Conservation (phyloP, 352 stramenopile species). For the Proteromonas lacertae region DNA sequence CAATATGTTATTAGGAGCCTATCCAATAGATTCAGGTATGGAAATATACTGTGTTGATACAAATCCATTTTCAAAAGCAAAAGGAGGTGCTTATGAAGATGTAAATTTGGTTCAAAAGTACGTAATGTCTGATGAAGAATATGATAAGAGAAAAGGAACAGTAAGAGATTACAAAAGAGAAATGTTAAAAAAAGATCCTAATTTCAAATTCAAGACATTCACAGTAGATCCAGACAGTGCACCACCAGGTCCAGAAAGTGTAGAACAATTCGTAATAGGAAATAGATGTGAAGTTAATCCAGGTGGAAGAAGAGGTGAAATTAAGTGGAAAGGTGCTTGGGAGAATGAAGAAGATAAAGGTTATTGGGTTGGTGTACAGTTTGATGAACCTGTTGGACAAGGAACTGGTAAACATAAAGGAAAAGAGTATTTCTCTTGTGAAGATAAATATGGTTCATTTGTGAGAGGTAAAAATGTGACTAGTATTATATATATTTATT, state of each 20-base stretch:
- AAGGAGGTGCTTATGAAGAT: slow-evolving; percentile 71
- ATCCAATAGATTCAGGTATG: slow-evolving; percentile 29
- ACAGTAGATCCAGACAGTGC: slow-evolving; percentile 4
- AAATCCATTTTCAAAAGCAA: slow-evolving; percentile 74
- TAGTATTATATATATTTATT: too few relatives aligned
- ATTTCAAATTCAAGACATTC: slow-evolving; percentile 51
- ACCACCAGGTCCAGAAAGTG: slow-evolving; percentile 12
- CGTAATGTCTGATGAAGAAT: slow-evolving; percentile 84
- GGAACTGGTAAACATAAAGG: slow-evolving; percentile 54
- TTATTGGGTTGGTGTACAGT: slow-evolving; percentile 62
- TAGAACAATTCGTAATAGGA: slow-evolving; percentile 47
- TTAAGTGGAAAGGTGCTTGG: slow-evolving; percentile 60
- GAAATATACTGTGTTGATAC: slow-evolving; percentile 69
- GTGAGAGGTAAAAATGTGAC: slow-evolving; percentile 61
- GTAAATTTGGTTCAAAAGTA: slow-evolving; percentile 85
- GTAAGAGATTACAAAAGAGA: slow-evolving; percentile 74
- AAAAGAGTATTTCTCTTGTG: slow-evolving; percentile 51
- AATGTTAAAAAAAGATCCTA: slow-evolving; percentile 65
- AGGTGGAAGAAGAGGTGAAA: slow-evolving; percentile 46
- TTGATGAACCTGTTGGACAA: slow-evolving; percentile 78
- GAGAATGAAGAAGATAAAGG: slow-evolving; percentile 32
- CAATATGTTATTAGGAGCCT: slow-evolving; percentile 11
- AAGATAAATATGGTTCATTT: slow-evolving; percentile 57
- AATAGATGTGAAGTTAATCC: slow-evolving; percentile 79
- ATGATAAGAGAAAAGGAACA: slow-evolving; percentile 86